A percentile compares a stretch with the other conserved stretches of the same genome.
These are phyloP conservation scores for Magnaporthiopsis poae DNA, from an alignment of 2,329 filamentous ascomycete species.

Conservation along the genomic window DNA sequence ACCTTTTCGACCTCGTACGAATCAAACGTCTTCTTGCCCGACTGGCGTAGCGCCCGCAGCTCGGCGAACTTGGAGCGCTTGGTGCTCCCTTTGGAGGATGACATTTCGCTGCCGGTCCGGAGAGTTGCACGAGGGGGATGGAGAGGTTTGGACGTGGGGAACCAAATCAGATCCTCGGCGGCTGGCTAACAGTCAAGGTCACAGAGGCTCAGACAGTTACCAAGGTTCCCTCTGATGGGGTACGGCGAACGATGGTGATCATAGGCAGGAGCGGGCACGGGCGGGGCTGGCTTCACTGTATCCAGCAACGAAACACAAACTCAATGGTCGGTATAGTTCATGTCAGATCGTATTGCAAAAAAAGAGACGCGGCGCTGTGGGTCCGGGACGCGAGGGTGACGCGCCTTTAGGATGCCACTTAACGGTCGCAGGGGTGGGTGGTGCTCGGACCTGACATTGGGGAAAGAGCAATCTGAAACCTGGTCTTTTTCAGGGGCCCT, in stretches of 20 bases:
- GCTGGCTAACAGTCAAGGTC: not conserved
- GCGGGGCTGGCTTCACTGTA: too few relatives aligned
- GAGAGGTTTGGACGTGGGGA: not conserved
- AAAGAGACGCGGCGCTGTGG: not conserved
- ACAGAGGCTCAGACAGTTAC: not conserved
- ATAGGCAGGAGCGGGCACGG: not conserved
- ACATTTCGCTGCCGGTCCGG: not conserved
- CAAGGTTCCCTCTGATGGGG: not conserved
- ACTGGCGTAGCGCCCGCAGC: constrained; percentile 70
- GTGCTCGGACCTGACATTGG: not conserved
- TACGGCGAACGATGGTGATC: not conserved
- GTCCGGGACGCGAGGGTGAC: not conserved
- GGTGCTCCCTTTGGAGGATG: constrained; percentile 31
- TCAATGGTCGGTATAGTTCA: not conserved
- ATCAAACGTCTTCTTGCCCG: constrained; percentile 84
- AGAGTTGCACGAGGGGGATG: not conserved
- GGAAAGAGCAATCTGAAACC: not conserved
- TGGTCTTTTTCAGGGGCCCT: not conserved
- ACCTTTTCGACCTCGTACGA: constrained; percentile 79
- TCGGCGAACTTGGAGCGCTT: constrained; percentile 57
- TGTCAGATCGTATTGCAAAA: not conserved
- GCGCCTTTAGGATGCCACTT: not conserved
- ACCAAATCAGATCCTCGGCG: not conserved
- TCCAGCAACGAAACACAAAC: not conserved
- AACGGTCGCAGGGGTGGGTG: not conserved